Conservation (phyloP, 2,329 filamentous ascomycete genomes). For the Lasiodiplodia theobromae region DNA sequence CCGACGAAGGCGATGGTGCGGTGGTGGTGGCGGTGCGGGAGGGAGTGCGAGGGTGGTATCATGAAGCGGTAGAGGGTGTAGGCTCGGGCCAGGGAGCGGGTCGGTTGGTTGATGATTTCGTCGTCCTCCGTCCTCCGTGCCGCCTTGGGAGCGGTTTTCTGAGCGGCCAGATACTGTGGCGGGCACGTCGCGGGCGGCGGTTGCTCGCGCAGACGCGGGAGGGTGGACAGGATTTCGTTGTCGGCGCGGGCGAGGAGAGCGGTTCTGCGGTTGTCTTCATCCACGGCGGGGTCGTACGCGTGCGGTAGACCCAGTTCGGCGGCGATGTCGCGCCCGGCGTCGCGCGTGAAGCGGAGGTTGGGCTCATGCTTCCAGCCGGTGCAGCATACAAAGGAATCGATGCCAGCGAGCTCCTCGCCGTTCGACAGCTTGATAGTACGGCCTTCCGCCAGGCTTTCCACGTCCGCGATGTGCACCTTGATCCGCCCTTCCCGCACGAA, state of each 20-base stretch:
- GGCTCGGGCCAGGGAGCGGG: slow-evolving; percentile 31
- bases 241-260: slow-evolving; percentile 48
- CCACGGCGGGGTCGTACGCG: slow-evolving; percentile 30
- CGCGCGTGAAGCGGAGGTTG: slow-evolving; percentile 55
- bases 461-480: slow-evolving; percentile 63
- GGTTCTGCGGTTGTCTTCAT: neutral
- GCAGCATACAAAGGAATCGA: slow-evolving; percentile 60
- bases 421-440: slow-evolving; percentile 57
- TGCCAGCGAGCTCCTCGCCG: slow-evolving; percentile 40
- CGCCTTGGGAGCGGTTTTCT: neutral
- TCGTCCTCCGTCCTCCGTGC: neutral
- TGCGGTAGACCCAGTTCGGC: slow-evolving; percentile 37
- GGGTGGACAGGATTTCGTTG: slow-evolving; percentile 59
- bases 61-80: slow-evolving; percentile 57
- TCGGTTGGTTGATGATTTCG: neutral
- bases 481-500: slow-evolving; percentile 62
- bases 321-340: neutral
- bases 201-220: slow-evolving; percentile 55
- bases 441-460: slow-evolving; percentile 55
- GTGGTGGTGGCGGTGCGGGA: slow-evolving; percentile 30
- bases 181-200: neutral
- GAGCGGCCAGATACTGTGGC: neutral
- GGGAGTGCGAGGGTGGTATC: slow-evolving; percentile 43
- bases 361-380: slow-evolving; percentile 66
- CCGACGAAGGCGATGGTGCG: slow-evolving; percentile 52